Evolutionary conservation across 345 rosid species (phyloP).

Genomic region (Gynandropsis gynandra): DNA sequence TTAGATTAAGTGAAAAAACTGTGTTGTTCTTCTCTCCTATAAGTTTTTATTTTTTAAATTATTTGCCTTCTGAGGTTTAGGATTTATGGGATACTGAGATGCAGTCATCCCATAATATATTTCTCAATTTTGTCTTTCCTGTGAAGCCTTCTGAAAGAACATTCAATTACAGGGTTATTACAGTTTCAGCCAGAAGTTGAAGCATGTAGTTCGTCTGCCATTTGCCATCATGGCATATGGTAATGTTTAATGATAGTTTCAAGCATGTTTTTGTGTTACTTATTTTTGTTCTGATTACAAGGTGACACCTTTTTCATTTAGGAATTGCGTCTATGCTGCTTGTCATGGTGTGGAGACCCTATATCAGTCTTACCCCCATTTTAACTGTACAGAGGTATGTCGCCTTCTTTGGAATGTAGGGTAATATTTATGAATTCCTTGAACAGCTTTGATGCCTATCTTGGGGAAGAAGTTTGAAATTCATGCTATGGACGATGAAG

Average conservation of each 20-base stretch:
- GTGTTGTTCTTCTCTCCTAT: no score
- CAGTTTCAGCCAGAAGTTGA: conserved; percentile 95
- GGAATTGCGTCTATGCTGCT: conserved; percentile 96
- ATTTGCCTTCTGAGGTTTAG: no score
- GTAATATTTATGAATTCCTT: conserved; percentile 1
- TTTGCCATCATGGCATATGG: conserved; percentile 93
- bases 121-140: not conserved
- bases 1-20: not conserved
- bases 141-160: conserved; percentile 9
- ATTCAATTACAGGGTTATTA: conserved; percentile 71
- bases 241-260: conserved; percentile 19
- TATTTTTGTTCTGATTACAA: conserved; percentile 5
- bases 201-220: conserved; percentile 87
- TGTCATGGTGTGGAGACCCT: conserved; percentile 72
- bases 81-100: no score
- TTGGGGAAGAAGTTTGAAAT: not conserved
- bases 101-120: no score
- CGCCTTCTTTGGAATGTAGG: conserved; percentile 2
- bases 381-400: conserved; percentile 58
- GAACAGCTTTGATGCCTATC: conserved; percentile 1
- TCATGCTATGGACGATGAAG: not conserved
- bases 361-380: conserved; percentile 56
- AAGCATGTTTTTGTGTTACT: not conserved
- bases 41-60: no score
- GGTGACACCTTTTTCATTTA: conserved; percentile 19